Conservation (phyloP, 345 rosid genomes). For the Eucalyptus decipiens region DNA sequence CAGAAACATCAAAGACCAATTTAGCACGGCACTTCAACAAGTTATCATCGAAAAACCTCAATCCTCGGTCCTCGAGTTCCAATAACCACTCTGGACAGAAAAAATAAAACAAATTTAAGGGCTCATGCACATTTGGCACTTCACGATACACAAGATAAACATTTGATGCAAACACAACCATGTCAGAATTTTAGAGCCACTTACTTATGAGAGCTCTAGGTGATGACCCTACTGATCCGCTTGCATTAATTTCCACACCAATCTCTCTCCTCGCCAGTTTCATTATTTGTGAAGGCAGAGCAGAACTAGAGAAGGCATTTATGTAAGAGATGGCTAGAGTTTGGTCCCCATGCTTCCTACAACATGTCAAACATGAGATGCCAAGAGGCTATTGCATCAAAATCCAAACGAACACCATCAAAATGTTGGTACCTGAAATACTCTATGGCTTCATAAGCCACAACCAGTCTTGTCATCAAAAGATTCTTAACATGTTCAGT, state of each 20-base stretch:
- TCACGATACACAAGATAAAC: background rate
- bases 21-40: constrained; percentile 21
- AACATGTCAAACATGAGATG: background rate
- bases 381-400: background rate
- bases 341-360: constrained; percentile 30
- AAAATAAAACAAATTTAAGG: background rate
- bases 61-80: constrained; percentile 29
- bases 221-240: constrained; percentile 13
- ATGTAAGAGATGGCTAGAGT: constrained; percentile 23
- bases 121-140: background rate
- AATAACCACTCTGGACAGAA: constrained; percentile 23
- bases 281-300: constrained; percentile 15
- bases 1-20: constrained; percentile 11
- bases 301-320: constrained; percentile 27
- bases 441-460: constrained; percentile 37
- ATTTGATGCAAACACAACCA: background rate
- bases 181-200: background rate
- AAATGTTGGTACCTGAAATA: constrained; percentile 22
- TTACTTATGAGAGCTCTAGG: constrained; percentile 43
- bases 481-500: constrained; percentile 14
- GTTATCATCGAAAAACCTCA: constrained; percentile 21
- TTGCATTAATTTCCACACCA: constrained; percentile 13
- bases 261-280: constrained; percentile 12
- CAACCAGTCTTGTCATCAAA: constrained; percentile 30
- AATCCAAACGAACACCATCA: background rate